Percentiles rank a stretch among this genome's conserved stretches.
Evolutionary conservation across 2,329 filamentous ascomycete genomes (phyloP).

Genomic region (Didymella arachidicola): DNA sequence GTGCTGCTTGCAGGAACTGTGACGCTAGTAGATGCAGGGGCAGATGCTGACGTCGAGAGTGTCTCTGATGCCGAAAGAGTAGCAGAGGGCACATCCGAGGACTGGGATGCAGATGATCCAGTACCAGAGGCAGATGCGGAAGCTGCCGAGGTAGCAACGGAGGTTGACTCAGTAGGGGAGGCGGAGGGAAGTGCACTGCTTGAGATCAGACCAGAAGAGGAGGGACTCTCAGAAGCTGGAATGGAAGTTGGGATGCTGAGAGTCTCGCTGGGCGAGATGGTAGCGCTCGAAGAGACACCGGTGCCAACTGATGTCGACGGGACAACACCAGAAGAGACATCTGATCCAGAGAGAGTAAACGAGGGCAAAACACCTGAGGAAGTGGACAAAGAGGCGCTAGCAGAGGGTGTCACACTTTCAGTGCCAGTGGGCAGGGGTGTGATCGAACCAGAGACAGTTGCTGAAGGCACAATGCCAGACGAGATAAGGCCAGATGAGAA

Average conservation of each 20-base stretch:
- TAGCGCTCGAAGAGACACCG: constrained; percentile 14
- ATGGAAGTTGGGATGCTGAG: constrained; percentile 31
- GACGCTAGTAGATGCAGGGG: constrained; percentile 13
- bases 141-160: constrained; percentile 1
- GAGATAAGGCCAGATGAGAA: constrained; percentile 19
- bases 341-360: constrained; percentile 21
- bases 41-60: constrained; percentile 10
- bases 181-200: constrained; percentile 7
- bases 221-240: constrained; percentile 29
- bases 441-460: constrained; percentile 11
- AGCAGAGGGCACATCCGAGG: constrained; percentile 8
- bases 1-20: constrained; percentile 11
- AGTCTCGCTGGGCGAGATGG: constrained; percentile 16
- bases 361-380: constrained; percentile 25
- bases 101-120: constrained; percentile 4
- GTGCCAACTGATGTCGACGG: constrained; percentile 13
- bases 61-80: constrained; percentile 18
- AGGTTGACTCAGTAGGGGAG: constrained; percentile 10
- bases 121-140: constrained; percentile 8
- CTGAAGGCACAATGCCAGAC: constrained; percentile 23
- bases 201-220: constrained; percentile 14
- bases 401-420: constrained; percentile 9
- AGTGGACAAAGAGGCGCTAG: constrained; percentile 14
- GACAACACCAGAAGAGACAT: constrained; percentile 14
- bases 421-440: constrained; percentile 15